Evolutionary conservation across 805 yeast genomes (phyloP).

Genomic region (Kluyveromyces dobzhanskii): DNA sequence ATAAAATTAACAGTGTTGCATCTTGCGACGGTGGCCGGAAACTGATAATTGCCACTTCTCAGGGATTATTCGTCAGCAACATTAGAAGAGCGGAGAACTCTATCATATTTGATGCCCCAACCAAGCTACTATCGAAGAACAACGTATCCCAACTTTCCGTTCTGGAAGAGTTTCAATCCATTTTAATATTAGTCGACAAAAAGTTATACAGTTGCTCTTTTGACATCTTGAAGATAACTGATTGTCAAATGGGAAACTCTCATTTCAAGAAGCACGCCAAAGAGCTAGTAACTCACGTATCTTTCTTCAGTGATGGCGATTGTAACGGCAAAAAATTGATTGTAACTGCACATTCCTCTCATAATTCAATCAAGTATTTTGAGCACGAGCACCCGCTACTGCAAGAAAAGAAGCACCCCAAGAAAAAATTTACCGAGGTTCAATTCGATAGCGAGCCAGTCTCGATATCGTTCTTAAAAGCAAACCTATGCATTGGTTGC

Average conservation of each 20-base stretch:
- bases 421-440: constrained; percentile 64
- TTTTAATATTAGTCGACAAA: constrained; percentile 77
- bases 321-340: constrained; percentile 84
- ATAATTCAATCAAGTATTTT: constrained; percentile 74
- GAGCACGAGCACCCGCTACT: constrained; percentile 78
- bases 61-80: constrained; percentile 81
- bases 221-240: constrained; percentile 42
- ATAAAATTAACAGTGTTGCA: constrained; percentile 82
- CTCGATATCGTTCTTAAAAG: constrained; percentile 80
- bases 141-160: constrained; percentile 87
- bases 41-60: constrained; percentile 81
- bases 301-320: constrained; percentile 86
- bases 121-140: constrained; percentile 60
- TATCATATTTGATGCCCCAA: constrained; percentile 59
- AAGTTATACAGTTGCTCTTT: constrained; percentile 69
- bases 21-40: constrained; percentile 94
- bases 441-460: constrained; percentile 83
- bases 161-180: constrained; percentile 79
- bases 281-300: constrained; percentile 78
- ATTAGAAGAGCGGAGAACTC: constrained; percentile 41
- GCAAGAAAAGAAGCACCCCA: constrained; percentile 52
- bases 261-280: constrained; percentile 55
- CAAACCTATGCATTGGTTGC: constrained; percentile 89
- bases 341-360: constrained; percentile 78
- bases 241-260: constrained; percentile 29